Evolutionary conservation across 129 eudicot species (phyloP), one percentile per base, ranked within the genome.

Genomic region (Glebionis coronaria): DNA sequence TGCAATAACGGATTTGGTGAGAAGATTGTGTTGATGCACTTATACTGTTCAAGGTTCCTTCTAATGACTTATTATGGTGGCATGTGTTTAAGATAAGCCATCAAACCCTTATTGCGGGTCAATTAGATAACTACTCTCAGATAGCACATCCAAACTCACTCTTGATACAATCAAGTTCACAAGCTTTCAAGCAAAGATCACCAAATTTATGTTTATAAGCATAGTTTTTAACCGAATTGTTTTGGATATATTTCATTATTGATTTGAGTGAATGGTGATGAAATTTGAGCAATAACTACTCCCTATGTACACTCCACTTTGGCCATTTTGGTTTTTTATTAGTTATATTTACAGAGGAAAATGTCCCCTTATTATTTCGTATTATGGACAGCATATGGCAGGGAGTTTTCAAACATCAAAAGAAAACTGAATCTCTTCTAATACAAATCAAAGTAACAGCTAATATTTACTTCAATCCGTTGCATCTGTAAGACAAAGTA

Each of bases 361-460:
- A 25, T 64, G 12, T 57, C 67, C 46, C 50, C 63, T 75, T 75
- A 75, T 60, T 68, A 56, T 68, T 35, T 68, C 1, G 18, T 65
- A 28, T 87, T 75, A 53, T 78, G 45, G 65, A 71, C 77, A 88
- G 95, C 82, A 50, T 82, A 63, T 78, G 79, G 82, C 95, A 77
- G 74, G 76, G 71, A 56, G 78, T 76, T 70, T 27, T 68, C 31
- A 69, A 73, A 63, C 75, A 71, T 66, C 54, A 68, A 40, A 78
- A 73, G 65, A 82, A 74, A 75, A 74, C 52, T 47, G 85, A 84
- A 59, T 52, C 85, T 35, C 23, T 82, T 67, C 42, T 66, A 19
- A 66, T 61, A 64, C 84, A 69, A 38, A 42, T 76, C 16, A 82
- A 66, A 75, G 84, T 63, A 70, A 66, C 70, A 23, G 49, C 82